Conservation (phyloP, 1,284 basidiomycete genomes). For the Apiotrichum mycotoxinovorans region DNA sequence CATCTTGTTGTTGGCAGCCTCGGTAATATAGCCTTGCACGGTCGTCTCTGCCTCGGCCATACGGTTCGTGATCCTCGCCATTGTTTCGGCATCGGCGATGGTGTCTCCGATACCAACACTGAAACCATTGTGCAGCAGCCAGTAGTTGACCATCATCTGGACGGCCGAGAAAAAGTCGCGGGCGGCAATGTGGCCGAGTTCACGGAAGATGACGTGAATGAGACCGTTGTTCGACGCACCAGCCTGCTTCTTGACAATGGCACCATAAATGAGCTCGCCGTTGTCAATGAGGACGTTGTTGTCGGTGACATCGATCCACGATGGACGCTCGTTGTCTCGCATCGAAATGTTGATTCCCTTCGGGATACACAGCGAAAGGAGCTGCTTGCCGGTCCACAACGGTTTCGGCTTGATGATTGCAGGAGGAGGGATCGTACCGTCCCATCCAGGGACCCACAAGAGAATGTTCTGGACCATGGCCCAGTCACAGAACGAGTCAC, state of each 20-base stretch:
- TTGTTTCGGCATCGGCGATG: conserved; percentile 85
- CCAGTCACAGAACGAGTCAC: conserved; percentile 92
- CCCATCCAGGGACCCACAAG: conserved; percentile 97
- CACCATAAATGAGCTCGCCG: conserved; percentile 91
- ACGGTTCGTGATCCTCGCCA: conserved; percentile 77
- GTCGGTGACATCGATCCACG: conserved; percentile 78
- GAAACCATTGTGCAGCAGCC: conserved; percentile 98
- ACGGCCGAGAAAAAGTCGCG: conserved; percentile 88
- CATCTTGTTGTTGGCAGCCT: conserved; percentile 76
- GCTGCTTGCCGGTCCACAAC: conserved; percentile 97
- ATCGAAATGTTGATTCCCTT: conserved; percentile 85
- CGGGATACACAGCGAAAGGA: conserved; percentile 88
- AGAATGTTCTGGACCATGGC: conserved; percentile 93
- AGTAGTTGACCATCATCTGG: conserved; percentile 95
- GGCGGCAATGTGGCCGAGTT: conserved; percentile 93
- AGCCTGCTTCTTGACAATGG: conserved; percentile 97
- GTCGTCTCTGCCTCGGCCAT: conserved; percentile 77
- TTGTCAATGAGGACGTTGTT: conserved; percentile 97
- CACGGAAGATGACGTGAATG: conserved; percentile 95
- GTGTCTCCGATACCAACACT: conserved; percentile 99
- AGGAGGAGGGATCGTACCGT: conserved; percentile 85
- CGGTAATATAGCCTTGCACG: conserved; percentile 67
- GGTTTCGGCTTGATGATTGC: conserved; percentile 96
- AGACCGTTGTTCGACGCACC: conserved; percentile 92
- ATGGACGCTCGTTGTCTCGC: conserved; percentile 72